phyloP scores from a whole-genome alignment of 768 basidiomycete species.

The Termitomyces heimii region DNA sequence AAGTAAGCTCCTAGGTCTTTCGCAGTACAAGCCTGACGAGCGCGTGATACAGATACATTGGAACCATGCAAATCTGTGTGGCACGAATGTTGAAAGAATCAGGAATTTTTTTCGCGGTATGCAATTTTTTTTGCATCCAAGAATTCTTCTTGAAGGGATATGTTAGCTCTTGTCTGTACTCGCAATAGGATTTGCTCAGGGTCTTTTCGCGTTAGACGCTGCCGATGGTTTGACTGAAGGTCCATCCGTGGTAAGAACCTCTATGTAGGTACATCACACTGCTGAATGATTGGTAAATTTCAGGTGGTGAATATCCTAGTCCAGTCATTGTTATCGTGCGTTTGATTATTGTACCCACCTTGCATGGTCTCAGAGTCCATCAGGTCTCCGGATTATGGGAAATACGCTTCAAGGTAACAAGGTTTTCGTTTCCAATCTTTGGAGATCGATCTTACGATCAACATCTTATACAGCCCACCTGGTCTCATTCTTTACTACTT shows the following conservation, averaged over 20 bases:
- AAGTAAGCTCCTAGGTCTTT: constrained; percentile 42
- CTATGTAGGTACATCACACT: not conserved
- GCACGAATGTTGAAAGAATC: constrained; percentile 92
- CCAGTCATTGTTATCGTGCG: constrained; percentile 79
- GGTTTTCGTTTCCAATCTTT: not conserved
- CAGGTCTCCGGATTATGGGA: constrained; percentile 64
- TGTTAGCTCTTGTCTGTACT: constrained; percentile 73
- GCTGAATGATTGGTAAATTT: not conserved
- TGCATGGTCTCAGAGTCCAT: not conserved
- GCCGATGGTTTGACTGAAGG: constrained; percentile 74
- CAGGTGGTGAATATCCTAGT: constrained; percentile 69
- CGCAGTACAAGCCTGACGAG: not conserved
- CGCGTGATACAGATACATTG: constrained; percentile 55
- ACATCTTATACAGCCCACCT: constrained; percentile 30
- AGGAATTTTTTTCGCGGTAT: constrained; percentile 84
- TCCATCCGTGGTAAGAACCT: constrained; percentile 34
- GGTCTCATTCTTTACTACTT: constrained; percentile 76
- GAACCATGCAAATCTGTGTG: constrained; percentile 92
- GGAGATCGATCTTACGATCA: not conserved
- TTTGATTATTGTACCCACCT: not conserved
- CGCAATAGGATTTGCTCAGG: constrained; percentile 80
- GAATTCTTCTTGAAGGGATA: not conserved
- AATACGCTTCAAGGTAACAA: constrained; percentile 42
- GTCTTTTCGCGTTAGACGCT: constrained; percentile 84
- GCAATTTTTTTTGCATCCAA: not conserved